Conservation (phyloP, 2,329 filamentous ascomycete genomes). For the Ophiostoma himal-ulmi region DNA sequence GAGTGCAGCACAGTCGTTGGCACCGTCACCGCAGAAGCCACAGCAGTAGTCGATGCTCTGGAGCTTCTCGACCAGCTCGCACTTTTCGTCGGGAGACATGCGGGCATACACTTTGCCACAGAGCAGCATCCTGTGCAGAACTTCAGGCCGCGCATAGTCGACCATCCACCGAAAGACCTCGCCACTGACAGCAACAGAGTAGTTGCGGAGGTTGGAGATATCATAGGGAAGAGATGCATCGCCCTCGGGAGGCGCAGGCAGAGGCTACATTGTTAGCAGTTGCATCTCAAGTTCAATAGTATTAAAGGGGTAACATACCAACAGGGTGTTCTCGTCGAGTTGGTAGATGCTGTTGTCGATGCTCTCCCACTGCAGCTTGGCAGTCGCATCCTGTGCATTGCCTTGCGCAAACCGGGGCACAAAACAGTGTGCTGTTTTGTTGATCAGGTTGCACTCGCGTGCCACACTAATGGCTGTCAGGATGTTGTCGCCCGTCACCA, state of each 20-base stretch:
- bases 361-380: conserved; percentile 80
- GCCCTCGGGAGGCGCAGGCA: not conserved
- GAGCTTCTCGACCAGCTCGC: conserved; percentile 93
- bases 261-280: not conserved
- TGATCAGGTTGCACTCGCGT: conserved; percentile 78
- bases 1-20: conserved; percentile 93
- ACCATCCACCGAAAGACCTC: conserved; percentile 96
- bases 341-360: conserved; percentile 79
- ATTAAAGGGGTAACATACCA: conserved; percentile 29
- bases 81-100: conserved; percentile 98
- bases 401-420: conserved; percentile 80
- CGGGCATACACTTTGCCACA: conserved; percentile 89
- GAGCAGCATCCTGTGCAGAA: conserved; percentile 80
- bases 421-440: conserved; percentile 80
- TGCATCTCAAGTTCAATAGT: conserved; percentile 40
- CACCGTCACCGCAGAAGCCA: conserved; percentile 95
- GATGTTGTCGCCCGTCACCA: conserved; percentile 98
- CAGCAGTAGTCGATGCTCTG: conserved; percentile 93
- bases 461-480: conserved; percentile 94
- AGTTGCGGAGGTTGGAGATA: conserved; percentile 73
- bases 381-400: conserved; percentile 65
- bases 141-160: conserved; percentile 77
- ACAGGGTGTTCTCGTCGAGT: conserved; percentile 72
- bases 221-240: conserved; percentile 62
- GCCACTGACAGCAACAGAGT: conserved; percentile 81